These are phyloP conservation scores for Camellia oleifera DNA, from an alignment of 179 eudicot species.

Conservation along the genomic window DNA sequence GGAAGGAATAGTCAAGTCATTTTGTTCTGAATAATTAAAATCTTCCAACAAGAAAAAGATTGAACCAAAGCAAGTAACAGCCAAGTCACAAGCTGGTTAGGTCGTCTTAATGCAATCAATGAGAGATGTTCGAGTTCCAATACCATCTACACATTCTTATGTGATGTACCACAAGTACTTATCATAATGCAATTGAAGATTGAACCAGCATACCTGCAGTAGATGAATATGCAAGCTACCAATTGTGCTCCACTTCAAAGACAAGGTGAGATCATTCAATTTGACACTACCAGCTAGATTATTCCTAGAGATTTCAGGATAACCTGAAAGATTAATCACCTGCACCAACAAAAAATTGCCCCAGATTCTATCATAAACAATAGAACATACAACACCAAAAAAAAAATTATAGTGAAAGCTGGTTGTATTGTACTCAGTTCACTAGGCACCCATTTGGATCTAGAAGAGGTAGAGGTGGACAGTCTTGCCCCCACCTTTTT, in stretches of 20 bases:
- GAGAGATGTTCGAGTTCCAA: not conserved
- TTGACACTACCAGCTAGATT: slow-evolving; percentile 57
- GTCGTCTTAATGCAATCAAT: not conserved
- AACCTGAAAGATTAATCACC: slow-evolving; percentile 64
- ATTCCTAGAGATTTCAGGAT: slow-evolving; percentile 55
- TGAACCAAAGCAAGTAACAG: not conserved
- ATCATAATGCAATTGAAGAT: not conserved
- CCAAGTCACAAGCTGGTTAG: not conserved
- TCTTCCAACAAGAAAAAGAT: not conserved
- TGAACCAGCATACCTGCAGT: slow-evolving; percentile 47
- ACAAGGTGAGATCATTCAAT: slow-evolving; percentile 56
- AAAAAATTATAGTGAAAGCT: too few species aligned
- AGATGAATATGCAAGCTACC: slow-evolving; percentile 68
- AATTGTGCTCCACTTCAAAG: slow-evolving; percentile 77
- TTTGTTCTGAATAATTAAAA: not conserved
- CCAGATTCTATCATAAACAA: not conserved
- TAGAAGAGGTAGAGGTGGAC: too few species aligned
- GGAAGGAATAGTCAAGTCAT: not conserved
- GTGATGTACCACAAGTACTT: not conserved
- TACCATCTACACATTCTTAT: not conserved
- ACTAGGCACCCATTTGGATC: too few species aligned
- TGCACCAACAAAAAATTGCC: slow-evolving; percentile 28
- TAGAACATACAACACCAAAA: not conserved
- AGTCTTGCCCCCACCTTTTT: too few species aligned
- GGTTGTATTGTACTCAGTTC: too few species aligned